phyloP scores from a whole-genome alignment of 371 early-diverging fungal species.

The Lichtheimia ramosa region DNA sequence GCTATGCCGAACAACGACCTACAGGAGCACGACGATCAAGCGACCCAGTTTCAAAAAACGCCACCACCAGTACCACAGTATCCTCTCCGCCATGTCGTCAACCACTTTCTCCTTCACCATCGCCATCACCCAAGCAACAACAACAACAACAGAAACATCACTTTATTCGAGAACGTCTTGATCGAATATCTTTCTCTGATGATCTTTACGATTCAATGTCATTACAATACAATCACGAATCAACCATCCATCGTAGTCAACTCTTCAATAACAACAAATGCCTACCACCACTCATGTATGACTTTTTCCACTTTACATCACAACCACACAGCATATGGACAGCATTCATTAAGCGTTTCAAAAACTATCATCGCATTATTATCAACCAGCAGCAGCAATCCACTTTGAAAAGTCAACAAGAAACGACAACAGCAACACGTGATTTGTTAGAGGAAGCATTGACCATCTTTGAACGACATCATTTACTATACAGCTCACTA shows the following conservation, averaged over 20 bases:
- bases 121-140: neutral
- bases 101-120: constrained; percentile 2
- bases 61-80: neutral
- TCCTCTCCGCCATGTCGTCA: neutral
- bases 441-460: neutral
- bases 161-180: neutral
- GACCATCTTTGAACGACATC: neutral
- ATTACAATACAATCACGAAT: constrained; percentile 1
- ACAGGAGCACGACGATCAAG: neutral
- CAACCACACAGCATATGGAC: constrained; percentile 30
- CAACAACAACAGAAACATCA: neutral
- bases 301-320: constrained; percentile 29
- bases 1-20: constrained; percentile 10
- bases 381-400: too few species aligned
- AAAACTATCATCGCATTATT: neutral
- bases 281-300: constrained; percentile 31
- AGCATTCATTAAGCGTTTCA: constrained; percentile 12
- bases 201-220: constrained; percentile 19
- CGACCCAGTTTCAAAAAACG: constrained; percentile 12
- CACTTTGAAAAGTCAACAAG: too few species aligned
- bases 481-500: neutral
- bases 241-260: constrained; percentile 4
- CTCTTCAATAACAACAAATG: constrained; percentile 11
- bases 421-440: too few species aligned
- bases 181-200: constrained; percentile 20